Evolutionary conservation across 371 early-diverging fungal species (phyloP).

Genomic region (Rhizomucor pusillus): DNA sequence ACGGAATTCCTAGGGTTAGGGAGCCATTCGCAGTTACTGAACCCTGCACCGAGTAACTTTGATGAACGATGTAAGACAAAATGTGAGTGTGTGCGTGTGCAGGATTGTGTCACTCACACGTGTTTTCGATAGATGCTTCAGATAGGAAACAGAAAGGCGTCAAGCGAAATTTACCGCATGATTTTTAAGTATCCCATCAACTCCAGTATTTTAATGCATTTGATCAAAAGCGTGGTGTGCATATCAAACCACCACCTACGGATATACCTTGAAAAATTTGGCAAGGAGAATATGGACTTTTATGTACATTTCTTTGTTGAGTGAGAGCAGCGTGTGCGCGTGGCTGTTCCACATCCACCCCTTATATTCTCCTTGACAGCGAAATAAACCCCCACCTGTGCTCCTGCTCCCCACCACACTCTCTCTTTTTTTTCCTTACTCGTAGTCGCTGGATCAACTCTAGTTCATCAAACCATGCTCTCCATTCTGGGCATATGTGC

Average conservation of each 20-base stretch:
- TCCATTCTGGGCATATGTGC: conserved; percentile 50
- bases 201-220: background rate
- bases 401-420: background rate
- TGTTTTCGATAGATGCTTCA: background rate
- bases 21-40: conserved; percentile 2
- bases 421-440: conserved; percentile 5
- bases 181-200: background rate
- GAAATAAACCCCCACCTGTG: background rate
- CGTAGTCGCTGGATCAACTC: background rate
- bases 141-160: conserved; percentile 6
- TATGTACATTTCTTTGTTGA: too few relatives aligned
- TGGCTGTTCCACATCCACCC: background rate
- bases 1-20: conserved; percentile 1
- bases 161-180: background rate
- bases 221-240: too few relatives aligned
- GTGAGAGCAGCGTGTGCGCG: too few relatives aligned
- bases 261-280: too few relatives aligned
- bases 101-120: background rate
- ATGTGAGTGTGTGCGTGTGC: background rate
- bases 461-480: conserved; percentile 1
- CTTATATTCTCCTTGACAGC: too few relatives aligned
- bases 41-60: conserved; percentile 1
- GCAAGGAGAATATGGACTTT: too few relatives aligned
- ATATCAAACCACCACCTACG: too few relatives aligned
- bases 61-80: background rate